Conservation (phyloP, 2,329 filamentous ascomycete genomes). For the Claviceps sp. region DNA sequence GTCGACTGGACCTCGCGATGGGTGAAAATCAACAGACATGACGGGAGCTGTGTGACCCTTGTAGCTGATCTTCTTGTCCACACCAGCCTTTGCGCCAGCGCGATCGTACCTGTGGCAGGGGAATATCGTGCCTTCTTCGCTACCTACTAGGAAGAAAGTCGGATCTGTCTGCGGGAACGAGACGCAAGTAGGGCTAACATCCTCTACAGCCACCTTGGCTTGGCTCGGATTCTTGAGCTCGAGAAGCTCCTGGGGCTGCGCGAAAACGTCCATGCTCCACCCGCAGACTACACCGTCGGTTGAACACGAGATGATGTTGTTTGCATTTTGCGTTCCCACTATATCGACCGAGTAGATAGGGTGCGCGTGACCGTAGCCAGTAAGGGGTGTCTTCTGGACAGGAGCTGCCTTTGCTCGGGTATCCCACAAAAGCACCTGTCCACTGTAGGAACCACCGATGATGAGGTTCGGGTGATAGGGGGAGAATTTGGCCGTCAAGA, state of each 20-base stretch:
- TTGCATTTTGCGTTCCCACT: slow-evolving; percentile 94
- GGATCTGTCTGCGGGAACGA: slow-evolving; percentile 91
- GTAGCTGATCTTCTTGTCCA: slow-evolving; percentile 81
- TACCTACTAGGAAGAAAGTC: slow-evolving; percentile 93
- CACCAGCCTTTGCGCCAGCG: slow-evolving; percentile 89
- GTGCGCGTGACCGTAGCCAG: slow-evolving; percentile 88
- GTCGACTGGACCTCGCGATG: slow-evolving; percentile 81
- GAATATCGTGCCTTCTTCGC: slow-evolving; percentile 92
- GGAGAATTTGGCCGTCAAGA: slow-evolving; percentile 93
- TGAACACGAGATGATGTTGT: slow-evolving; percentile 94
- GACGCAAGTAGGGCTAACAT: slow-evolving; percentile 87
- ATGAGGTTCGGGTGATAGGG: slow-evolving; percentile 96
- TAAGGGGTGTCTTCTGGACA: slow-evolving; percentile 91
- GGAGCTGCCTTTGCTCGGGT: slow-evolving; percentile 80
- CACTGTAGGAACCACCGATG: slow-evolving; percentile 89
- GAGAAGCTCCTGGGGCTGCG: slow-evolving; percentile 87
- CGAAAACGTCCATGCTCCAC: slow-evolving; percentile 96
- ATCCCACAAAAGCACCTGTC: slow-evolving; percentile 94
- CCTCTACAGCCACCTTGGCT: slow-evolving; percentile 65
- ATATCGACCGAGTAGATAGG: slow-evolving; percentile 93
- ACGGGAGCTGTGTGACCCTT: slow-evolving; percentile 84
- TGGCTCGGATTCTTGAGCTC: slow-evolving; percentile 77
- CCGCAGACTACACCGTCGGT: slow-evolving; percentile 95
- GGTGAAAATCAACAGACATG: slow-evolving; percentile 93
- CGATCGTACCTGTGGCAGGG: slow-evolving; percentile 96